These are phyloP conservation scores for Rhodosporidiobolus odoratus DNA, from an alignment of 768 basidiomycete species.

Conservation along the genomic window DNA sequence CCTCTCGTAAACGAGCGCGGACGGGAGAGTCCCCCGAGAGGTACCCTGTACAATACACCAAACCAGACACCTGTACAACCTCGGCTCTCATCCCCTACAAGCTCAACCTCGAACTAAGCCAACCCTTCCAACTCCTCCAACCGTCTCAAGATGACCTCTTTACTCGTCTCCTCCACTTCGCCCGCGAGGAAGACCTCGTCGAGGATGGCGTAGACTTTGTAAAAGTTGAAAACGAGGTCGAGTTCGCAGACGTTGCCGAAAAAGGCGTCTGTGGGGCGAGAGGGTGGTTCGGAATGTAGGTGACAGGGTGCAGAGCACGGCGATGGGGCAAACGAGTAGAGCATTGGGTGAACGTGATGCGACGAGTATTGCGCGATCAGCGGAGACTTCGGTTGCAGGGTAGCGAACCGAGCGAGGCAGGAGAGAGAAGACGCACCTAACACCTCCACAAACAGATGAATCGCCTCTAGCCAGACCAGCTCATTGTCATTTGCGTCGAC, in stretches of 20 bases:
- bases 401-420: not conserved
- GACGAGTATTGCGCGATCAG: not conserved
- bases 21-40: no score
- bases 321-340: not conserved
- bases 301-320: not conserved
- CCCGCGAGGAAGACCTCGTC: slow-evolving; percentile 98
- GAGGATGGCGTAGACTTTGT: slow-evolving; percentile 98
- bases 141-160: slow-evolving; percentile 85
- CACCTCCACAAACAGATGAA: slow-evolving; percentile 96
- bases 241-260: slow-evolving; percentile 95
- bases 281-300: not conserved
- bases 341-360: not conserved
- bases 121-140: slow-evolving; percentile 85
- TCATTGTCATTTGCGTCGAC: slow-evolving; percentile 99
- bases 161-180: slow-evolving; percentile 96
- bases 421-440: slow-evolving; percentile 59
- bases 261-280: slow-evolving; percentile 68
- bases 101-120: not conserved
- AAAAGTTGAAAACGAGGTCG: slow-evolving; percentile 98
- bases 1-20: no score
- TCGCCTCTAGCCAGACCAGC: slow-evolving; percentile 91
- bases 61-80: no score
- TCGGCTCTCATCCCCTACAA: not conserved
- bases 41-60: no score
- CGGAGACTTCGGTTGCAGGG: not conserved